Base-by-base conservation (phyloP, 2,329 filamentous ascomycete species). In the Didymella keratinophila region DNA sequence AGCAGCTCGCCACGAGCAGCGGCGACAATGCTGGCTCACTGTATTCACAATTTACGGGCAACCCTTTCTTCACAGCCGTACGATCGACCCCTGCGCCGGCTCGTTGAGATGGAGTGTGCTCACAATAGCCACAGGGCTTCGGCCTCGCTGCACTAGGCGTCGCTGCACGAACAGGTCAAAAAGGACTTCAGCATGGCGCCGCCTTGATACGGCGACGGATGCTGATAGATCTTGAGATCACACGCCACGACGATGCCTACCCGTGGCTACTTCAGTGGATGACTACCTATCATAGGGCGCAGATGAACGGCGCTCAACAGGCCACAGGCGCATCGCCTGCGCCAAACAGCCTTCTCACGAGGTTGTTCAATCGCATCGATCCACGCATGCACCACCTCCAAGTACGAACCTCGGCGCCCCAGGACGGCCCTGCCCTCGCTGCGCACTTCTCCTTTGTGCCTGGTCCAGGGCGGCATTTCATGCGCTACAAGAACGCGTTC, bases 181-280 rank as follows among this genome's bases (percentile, higher is more conserved):
- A 89, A 72, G 91, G 91, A 32, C 77, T 90, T 58, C 86, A 93
- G 60, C 83, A 87, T 69, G 87, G 87, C 53, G 88, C 89, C n/a
- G 85, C 86, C 42, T 83, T 96, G 56, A 80, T 97, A 58, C 90
- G 92, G 48, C 88, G 90, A 52, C 91, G 94, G 47, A 87, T 99
- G 79, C 87, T 99, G 28, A 92, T 98, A 69, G 93, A 97, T 71
- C 88, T 99, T 70, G 95, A 99, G 78, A 97, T 99, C 77, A 94
- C 91, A 76, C 91, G 92, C 73, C 91, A 94, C 70, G 95, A 99
- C 78, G 88, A 92, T 43, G 93, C 94, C 1, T 99, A 98, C 75
- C 88, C 88, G 39, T 98, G 93, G 94, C 87, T 99, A 41, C 84
- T 99, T 10, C 89, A 93, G 64, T 99, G 95, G 93, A 90, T 99